Conservation (phyloP, 225 moss, liverwort and hornwort genomes). For the Lunularia cruciata region DNA sequence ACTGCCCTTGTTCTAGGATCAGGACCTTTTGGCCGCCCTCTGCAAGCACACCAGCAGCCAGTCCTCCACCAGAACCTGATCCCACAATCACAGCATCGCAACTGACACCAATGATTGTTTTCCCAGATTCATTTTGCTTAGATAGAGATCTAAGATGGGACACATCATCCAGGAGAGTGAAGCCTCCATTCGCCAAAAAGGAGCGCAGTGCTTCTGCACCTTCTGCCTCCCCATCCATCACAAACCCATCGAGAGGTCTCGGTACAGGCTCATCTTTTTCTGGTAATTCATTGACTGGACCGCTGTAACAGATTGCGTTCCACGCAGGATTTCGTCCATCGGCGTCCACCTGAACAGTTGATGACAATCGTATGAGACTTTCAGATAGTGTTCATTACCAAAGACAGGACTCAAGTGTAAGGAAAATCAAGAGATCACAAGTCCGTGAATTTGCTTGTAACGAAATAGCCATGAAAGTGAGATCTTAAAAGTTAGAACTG, state of each 20-base stretch:
- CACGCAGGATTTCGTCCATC: constrained; percentile 60
- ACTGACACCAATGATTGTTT: constrained; percentile 42
- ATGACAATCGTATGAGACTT: no score
- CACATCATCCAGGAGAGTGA: constrained; percentile 41
- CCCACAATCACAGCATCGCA: constrained; percentile 87
- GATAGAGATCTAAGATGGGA: constrained; percentile 22
- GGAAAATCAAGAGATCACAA: no score
- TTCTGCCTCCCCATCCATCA: constrained; percentile 38
- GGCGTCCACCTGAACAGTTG: constrained; percentile 59
- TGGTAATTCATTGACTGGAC: constrained; percentile 49
- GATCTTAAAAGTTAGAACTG: no score
- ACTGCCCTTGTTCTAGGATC: constrained; percentile 70
- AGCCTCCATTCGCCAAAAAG: constrained; percentile 46
- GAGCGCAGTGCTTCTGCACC: constrained; percentile 26
- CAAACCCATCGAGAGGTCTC: constrained; percentile 47
- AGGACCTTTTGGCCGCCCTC: constrained; percentile 71
- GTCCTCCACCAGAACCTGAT: constrained; percentile 86
- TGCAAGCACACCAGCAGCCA: constrained; percentile 68
- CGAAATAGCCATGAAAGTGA: no score
- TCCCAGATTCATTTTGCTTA: neutral
- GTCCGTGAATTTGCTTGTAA: no score
- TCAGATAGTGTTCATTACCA: no score
- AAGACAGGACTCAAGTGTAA: no score
- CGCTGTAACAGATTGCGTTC: constrained; percentile 73
- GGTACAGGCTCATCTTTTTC: neutral